Evolutionary conservation across 768 basidiomycete species (phyloP), one percentile per base, ranked within the genome.

Genomic region (Calvatia gigantea): DNA sequence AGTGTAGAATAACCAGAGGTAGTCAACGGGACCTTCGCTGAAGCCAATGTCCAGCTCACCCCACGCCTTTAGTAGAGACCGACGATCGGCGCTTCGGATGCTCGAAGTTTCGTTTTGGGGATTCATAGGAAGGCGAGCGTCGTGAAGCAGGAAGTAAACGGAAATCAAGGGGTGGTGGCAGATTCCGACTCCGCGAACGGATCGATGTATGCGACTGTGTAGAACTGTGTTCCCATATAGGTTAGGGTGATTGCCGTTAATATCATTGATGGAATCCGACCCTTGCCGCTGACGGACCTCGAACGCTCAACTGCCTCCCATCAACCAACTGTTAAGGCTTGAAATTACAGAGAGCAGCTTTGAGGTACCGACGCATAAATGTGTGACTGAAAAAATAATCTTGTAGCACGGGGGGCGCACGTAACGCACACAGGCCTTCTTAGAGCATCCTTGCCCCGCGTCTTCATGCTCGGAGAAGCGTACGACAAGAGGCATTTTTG

Each of bases 1-100:
- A 14, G 47, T 35, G 19, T 49, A 49, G 47, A 49, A 49, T 23
- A 37, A 25, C 47, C 47, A 49, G 32, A 49, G 47, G 32, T 49
- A 49, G 33, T 49, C 33, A 8, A 49, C 32, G 21, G 47, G 33
- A 11, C 33, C 33, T 33, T 49, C 47, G 32, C 19, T 49, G 21
- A 23, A 35, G n/a, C 19, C 19, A 5, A 49, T 6, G 11, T 49
- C 47, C 21, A 49, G 9, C 19, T 49, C 47, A 17, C 21, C 33
- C 33, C 47, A 49, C 3, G 47, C 47, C 11, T 35, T 33, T 14
- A 49, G 21, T 5, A 49, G 32, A 23, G 21, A 19, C 21, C 17
- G 47, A 7, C 47, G 33, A 4, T 49, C 47, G 14, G 21, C 19
- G 19, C 21, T 35, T 17, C 19, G 33, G 32, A 37, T 37, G 21